phyloP scores from a whole-genome alignment of 257 asterid species.

The Solanum pennellii region DNA sequence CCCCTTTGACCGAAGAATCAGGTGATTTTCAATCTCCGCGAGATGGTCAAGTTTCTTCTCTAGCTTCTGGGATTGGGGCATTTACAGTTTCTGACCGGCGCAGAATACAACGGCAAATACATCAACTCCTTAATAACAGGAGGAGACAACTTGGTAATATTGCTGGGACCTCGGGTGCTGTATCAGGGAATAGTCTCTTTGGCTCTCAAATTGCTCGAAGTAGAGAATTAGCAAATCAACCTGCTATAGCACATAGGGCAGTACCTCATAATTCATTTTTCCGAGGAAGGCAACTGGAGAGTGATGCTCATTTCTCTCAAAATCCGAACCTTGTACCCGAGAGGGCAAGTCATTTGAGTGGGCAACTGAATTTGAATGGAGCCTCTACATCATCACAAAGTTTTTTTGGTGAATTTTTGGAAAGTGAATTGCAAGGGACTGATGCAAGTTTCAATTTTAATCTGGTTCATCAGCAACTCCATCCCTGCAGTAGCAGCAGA shows the following conservation, averaged over 20 bases:
- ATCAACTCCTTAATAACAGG: conserved; percentile 35
- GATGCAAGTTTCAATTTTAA: conserved; percentile 27
- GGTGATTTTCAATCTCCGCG: conserved; percentile 39
- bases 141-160: conserved; percentile 29
- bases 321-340: conserved; percentile 22
- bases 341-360: conserved; percentile 32
- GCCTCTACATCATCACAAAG: conserved; percentile 51
- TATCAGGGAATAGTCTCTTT: conserved; percentile 20
- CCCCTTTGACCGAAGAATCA: conserved; percentile 37
- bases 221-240: conserved; percentile 25
- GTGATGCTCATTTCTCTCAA: conserved; percentile 7
- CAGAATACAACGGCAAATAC: conserved; percentile 65
- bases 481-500: conserved; percentile 40
- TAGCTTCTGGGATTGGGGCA: conserved; percentile 45
- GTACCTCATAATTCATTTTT: conserved; percentile 16
- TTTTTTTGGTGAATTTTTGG: conserved; percentile 24
- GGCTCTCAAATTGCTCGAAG: conserved; percentile 33
- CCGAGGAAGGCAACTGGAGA: conserved; percentile 27
- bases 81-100: conserved; percentile 54
- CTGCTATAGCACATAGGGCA: conserved; percentile 11
- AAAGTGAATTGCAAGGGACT: conserved; percentile 28
- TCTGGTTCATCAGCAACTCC: conserved; percentile 46
- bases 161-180: conserved; percentile 8
- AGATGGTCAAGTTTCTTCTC: conserved; percentile 39
- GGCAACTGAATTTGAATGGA: conserved; percentile 23